Percentiles rank a stretch among this genome's conserved stretches.
Evolutionary conservation across 805 yeast genomes (phyloP).

Genomic region (Lipomyces kockii): DNA sequence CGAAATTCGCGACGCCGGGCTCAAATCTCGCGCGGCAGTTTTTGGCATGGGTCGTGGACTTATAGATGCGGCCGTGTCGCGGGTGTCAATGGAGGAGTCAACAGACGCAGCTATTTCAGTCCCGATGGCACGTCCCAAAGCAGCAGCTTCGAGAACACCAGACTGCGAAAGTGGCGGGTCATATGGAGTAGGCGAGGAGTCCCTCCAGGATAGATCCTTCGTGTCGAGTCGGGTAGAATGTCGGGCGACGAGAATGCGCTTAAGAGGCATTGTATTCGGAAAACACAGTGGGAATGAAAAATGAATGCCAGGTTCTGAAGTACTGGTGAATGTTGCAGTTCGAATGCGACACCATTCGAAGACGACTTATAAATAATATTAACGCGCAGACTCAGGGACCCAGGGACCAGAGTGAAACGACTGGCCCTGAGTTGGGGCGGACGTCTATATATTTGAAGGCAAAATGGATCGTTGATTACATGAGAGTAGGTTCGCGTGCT

Average conservation of each 20-base stretch:
- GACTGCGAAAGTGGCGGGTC: conserved; percentile 47
- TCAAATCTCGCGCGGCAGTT: not conserved
- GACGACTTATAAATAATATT: too few relatives aligned
- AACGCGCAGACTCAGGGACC: too few relatives aligned
- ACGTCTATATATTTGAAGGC: too few relatives aligned
- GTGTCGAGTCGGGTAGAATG: conserved; percentile 47
- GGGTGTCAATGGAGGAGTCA: conserved; percentile 18
- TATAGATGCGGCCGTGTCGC: not conserved
- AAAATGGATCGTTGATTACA: too few relatives aligned
- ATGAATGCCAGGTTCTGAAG: too few relatives aligned
- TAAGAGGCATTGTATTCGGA: conserved; percentile 17
- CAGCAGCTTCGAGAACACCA: conserved; percentile 42
- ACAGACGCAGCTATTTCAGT: conserved; percentile 27
- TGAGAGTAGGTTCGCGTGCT: too few relatives aligned
- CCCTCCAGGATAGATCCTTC: conserved; percentile 43
- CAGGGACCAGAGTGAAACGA: too few relatives aligned
- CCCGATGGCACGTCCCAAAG: conserved; percentile 38
- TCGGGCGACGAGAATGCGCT: conserved; percentile 42
- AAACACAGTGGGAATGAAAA: too few relatives aligned
- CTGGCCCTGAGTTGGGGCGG: too few relatives aligned
- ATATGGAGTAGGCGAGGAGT: conserved; percentile 46
- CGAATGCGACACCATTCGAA: too few relatives aligned
- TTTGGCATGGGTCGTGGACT: not conserved
- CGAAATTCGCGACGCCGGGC: conserved; percentile 2
- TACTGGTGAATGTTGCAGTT: too few relatives aligned